Evolutionary conservation across 2,329 filamentous ascomycete species (phyloP), one percentile per base, ranked within the genome.

Genomic region (Pseudogymnoascus sp.): DNA sequence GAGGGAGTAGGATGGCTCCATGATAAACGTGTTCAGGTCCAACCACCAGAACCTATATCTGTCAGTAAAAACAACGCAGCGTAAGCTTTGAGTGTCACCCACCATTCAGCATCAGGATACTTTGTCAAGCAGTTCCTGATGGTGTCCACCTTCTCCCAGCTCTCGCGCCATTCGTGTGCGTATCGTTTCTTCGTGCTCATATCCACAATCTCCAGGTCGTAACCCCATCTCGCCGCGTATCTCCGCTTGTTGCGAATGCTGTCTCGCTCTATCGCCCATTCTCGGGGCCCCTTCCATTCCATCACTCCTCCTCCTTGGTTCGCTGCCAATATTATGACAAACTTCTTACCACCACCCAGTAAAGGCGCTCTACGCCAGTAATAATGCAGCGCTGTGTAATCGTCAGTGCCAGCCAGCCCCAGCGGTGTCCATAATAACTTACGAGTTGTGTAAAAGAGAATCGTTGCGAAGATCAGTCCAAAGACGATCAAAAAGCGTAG

Each of bases 101-200:
- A 96, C 94, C 94, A 99, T 79, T 99, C 93, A 35, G 93, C 94
- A 66, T 96, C 83, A 29, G 94, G 94, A 72, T 97, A 97, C 74
- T 97, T 97, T 72, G 87, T 85, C 82, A 99, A 87, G 48, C 88
- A 87, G 64, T 90, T 89, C 64, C 93, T 86, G 69, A 99, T 86
- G 42, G 91, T 91, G 74, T 99, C 94, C 64, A 97, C 92, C 80
- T 97, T 99, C 77, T 99, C 94, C 94, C 94, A 99, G 74, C 93
- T 95, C 77, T 99, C 94, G 71, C 94, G 85, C 94, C 94, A 99
- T 76, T 99, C 94, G 76, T 99, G 94, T 29, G 94, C 93, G 73
- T 99, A 99, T 67, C 92, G 87, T 78, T 97, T 97, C 82, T 97
- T 96, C 61, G 92, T 96, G 78, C 92, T 93, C 92, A 99, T 96